phyloP scores from a whole-genome alignment of 805 yeast species.

The Cyberlindnera veronae region DNA sequence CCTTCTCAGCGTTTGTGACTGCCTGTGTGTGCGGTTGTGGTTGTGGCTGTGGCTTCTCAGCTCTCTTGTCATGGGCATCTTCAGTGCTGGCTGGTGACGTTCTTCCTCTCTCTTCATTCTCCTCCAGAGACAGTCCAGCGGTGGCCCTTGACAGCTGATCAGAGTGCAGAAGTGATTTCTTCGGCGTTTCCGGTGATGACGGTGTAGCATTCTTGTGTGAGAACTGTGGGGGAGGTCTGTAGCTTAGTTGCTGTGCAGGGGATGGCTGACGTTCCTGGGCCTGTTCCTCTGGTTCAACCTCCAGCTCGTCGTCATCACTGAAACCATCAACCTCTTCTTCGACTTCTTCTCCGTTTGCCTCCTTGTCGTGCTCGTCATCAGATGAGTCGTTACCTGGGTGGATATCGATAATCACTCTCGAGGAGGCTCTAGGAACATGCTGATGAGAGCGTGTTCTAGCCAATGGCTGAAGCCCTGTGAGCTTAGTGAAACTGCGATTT shows the following conservation, averaged over 20 bases:
- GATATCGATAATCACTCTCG: conserved; percentile 20
- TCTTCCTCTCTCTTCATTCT: neutral
- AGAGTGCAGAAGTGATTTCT: conserved; percentile 14
- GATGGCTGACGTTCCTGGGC: neutral
- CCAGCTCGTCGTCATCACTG: conserved; percentile 21
- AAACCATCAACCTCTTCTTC: conserved; percentile 28
- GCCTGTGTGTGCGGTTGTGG: conserved; percentile 1
- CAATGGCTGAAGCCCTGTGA: conserved; percentile 21
- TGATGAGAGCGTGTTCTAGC: conserved; percentile 24
- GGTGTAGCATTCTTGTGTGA: conserved; percentile 18
- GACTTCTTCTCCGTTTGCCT: conserved; percentile 15
- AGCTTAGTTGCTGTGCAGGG: conserved; percentile 14
- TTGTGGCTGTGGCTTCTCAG: conserved; percentile 1
- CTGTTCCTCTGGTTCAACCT: conserved; percentile 6
- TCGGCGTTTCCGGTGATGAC: neutral
- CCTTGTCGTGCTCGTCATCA: conserved; percentile 10
- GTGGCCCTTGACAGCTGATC: conserved; percentile 8
- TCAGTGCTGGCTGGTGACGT: neutral
- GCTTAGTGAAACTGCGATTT: conserved; percentile 23
- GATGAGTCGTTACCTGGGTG: conserved; percentile 12
- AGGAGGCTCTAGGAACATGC: conserved; percentile 8
- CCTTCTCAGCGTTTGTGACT: conserved; percentile 1
- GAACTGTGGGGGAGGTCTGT: conserved; percentile 25
- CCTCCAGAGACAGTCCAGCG: neutral
- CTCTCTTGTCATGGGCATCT: neutral